Evolutionary conservation across 1,284 basidiomycete species (phyloP).

Genomic region (Apiotrichum akiyoshidainum): DNA sequence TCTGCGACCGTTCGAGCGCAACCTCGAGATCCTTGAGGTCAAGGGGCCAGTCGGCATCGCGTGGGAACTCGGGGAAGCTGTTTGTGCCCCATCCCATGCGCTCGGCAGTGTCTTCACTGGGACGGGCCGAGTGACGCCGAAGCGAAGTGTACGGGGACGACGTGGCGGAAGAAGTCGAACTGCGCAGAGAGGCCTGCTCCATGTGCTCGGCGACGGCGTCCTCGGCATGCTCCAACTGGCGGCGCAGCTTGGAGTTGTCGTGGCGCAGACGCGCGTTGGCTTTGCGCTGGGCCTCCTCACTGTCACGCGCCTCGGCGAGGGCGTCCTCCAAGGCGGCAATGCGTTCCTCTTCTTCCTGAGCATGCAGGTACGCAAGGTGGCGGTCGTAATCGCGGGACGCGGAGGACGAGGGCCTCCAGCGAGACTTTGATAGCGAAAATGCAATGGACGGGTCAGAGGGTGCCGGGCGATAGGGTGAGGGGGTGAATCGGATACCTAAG

Average conservation of each 20-base stretch:
- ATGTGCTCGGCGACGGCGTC: constrained; percentile 12
- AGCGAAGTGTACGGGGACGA: background rate
- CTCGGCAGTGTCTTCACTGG: background rate
- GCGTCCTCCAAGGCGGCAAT: constrained; percentile 35
- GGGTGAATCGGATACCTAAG: background rate
- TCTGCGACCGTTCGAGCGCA: too few species aligned
- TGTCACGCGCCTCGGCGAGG: constrained; percentile 36
- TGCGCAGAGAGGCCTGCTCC: constrained; percentile 2
- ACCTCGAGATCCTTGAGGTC: background rate
- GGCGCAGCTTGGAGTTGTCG: constrained; percentile 36
- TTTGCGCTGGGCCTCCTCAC: constrained; percentile 40
- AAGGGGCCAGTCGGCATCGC: background rate
- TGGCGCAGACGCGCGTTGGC: constrained; percentile 32
- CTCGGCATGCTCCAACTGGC: constrained; percentile 34
- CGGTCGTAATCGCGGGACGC: background rate
- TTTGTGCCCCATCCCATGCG: constrained; percentile 30
- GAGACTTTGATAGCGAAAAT: background rate
- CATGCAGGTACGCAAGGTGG: constrained; percentile 5
- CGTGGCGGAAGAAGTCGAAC: background rate
- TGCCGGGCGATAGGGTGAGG: background rate
- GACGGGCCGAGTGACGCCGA: background rate
- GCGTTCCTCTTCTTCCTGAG: constrained; percentile 32
- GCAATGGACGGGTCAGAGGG: too few species aligned
- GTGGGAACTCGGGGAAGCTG: constrained; percentile 29
- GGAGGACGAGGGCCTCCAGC: background rate